phyloP scores from a whole-genome alignment of 1,139 yeast genomes.

The Insectozyma bohioensis region DNA sequence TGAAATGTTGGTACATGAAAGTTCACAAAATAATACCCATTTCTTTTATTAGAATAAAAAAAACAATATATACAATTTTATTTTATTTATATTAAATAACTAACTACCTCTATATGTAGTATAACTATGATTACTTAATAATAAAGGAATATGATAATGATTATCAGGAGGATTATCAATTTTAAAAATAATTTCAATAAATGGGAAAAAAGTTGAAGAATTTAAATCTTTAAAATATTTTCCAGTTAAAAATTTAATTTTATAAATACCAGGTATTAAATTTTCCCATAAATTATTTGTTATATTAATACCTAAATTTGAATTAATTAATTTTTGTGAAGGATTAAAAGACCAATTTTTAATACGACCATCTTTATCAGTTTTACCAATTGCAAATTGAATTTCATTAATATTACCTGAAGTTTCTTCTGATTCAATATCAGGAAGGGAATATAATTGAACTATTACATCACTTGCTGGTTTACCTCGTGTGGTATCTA shows the following conservation, averaged over 20 bases:
- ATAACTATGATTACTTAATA: slow-evolving; percentile 80
- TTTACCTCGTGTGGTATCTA: slow-evolving; percentile 79
- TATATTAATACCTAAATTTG: slow-evolving; percentile 35
- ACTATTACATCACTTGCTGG: slow-evolving; percentile 74
- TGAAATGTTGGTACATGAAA: slow-evolving; percentile 57
- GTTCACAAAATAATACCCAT: slow-evolving; percentile 52
- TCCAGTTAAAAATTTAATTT: slow-evolving; percentile 72
- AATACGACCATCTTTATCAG: slow-evolving; percentile 79
- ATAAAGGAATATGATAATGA: slow-evolving; percentile 85
- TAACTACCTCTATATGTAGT: slow-evolving; percentile 87
- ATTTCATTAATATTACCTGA: slow-evolving; percentile 17
- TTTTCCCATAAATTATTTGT: slow-evolving; percentile 35
- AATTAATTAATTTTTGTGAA: slow-evolving; percentile 13
- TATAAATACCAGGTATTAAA: slow-evolving; percentile 62
- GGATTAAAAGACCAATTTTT: slow-evolving; percentile 62
- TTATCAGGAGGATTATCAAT: slow-evolving; percentile 65
- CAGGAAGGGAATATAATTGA: slow-evolving; percentile 40
- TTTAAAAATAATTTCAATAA: slow-evolving; percentile 72
- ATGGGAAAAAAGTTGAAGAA: slow-evolving; percentile 73
- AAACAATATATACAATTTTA: too few relatives aligned
- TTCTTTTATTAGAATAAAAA: slow-evolving; percentile 37
- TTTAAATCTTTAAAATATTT: slow-evolving; percentile 47
- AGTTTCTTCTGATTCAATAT: slow-evolving; percentile 26
- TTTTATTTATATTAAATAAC: too few relatives aligned
- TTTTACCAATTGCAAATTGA: slow-evolving; percentile 63